Percentiles rank a stretch among this genome's conserved stretches.
Evolutionary conservation across 495 filamentous ascomycete species (phyloP).

Genomic region (Penicillium egyptiacum): DNA sequence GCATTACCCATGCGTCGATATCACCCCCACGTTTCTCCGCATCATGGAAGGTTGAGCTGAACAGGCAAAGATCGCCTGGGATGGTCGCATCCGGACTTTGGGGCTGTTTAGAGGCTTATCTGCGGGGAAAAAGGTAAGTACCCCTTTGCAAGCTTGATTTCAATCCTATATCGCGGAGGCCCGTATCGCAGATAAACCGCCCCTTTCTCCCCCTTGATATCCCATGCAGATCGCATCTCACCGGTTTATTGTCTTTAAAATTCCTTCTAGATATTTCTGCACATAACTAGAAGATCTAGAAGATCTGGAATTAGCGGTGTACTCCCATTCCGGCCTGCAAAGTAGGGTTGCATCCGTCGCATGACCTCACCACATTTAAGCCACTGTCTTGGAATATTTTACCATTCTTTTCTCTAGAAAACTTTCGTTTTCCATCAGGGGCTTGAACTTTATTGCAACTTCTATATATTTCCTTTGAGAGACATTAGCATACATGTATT

Average conservation of each 20-base stretch:
- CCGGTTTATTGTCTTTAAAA: neutral
- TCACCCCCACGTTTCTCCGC: constrained; percentile 33
- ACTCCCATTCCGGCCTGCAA: constrained; percentile 5
- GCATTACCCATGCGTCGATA: constrained; percentile 17
- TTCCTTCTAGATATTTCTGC: constrained; percentile 8
- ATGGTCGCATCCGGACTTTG: constrained; percentile 23
- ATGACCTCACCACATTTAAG: constrained; percentile 9
- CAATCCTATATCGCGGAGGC: neutral
- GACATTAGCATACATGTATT: neutral
- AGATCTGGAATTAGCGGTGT: neutral
- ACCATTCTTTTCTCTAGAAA: neutral
- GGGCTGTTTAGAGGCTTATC: constrained; percentile 3
- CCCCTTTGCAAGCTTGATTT: neutral
- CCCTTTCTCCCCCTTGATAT: neutral
- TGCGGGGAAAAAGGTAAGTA: neutral
- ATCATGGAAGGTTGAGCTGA: constrained; percentile 9
- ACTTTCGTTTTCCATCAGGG: neutral
- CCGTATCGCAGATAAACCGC: constrained; percentile 2
- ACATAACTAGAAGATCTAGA: neutral
- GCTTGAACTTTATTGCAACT: neutral
- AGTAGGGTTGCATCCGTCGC: constrained; percentile 15
- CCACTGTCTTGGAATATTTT: neutral
- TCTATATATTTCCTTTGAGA: neutral
- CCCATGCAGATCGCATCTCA: constrained; percentile 5
- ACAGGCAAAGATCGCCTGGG: constrained; percentile 12